Percentiles rank a stretch among this genome's conserved stretches.
phyloP scores from a whole-genome alignment of 352 stramenopile genomes.

The Achlya hypogyna region DNA sequence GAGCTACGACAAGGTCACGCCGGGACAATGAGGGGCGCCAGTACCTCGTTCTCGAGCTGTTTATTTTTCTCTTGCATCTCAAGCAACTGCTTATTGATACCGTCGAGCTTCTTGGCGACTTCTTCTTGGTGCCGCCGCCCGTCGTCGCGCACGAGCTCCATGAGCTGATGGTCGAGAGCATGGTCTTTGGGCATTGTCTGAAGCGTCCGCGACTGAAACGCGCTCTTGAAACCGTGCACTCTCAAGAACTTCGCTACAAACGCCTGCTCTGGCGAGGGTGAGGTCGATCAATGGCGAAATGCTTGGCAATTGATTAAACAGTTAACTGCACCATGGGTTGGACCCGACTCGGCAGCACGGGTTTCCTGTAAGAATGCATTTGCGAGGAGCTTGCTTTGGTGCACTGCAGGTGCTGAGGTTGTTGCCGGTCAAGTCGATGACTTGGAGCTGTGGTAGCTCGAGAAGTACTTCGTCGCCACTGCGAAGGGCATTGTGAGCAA shows the following conservation, averaged over 20 bases:
- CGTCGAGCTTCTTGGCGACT: slow-evolving; percentile 47
- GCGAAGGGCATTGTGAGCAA: neutral
- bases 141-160: slow-evolving; percentile 57
- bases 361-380: neutral
- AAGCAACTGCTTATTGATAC: slow-evolving; percentile 72
- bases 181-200: slow-evolving; percentile 21
- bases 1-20: slow-evolving; percentile 27
- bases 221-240: too few relatives aligned
- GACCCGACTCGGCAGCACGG: neutral
- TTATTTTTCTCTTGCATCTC: slow-evolving; percentile 69
- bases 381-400: too few relatives aligned
- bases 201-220: too few relatives aligned
- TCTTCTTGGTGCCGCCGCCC: slow-evolving; percentile 62
- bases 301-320: too few relatives aligned
- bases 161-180: slow-evolving; percentile 57
- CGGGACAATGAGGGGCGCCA: neutral
- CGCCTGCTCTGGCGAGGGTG: too few relatives aligned
- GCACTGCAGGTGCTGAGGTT: neutral
- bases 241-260: too few relatives aligned
- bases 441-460: neutral
- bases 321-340: neutral
- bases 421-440: neutral
- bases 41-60: slow-evolving; percentile 63
- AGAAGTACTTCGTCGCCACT: neutral
- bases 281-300: too few relatives aligned